Base-by-base conservation (phyloP, 2,329 filamentous ascomycete species). In the Aspergillus ochraceoroseus region DNA sequence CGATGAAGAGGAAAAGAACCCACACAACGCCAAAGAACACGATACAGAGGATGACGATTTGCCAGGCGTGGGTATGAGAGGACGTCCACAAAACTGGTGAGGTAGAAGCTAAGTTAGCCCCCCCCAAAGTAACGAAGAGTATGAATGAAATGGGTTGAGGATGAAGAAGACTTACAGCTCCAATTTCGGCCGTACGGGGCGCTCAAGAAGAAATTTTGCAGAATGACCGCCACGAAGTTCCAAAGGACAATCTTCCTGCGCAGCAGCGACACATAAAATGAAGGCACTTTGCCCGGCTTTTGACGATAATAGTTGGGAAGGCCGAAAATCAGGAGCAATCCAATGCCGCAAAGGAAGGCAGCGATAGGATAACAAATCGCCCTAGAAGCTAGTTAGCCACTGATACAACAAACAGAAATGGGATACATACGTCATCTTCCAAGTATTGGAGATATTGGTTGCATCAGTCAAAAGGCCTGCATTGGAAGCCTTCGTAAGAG, bases 201-300 rank as follows among this genome's bases (percentile, higher is more conserved):
- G 12, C 75, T 77, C 17, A 83, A 69, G 65, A 79, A 83, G 70
- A 80, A 81, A 61, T 83, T 83, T 56, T 83, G 79, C 22, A 83
- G 63, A 44, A 82, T 65, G 26, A 83, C 76, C 3, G 75, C 73
- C 42, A 79, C 63, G 60, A 82, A 77, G 65, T 82, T 83, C 80
- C 80, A 83, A 9, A 80, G 67, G 29, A 83, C 73, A 45, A 82
- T 77, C 61, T 81, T 82, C 43, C 80, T 74, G 32, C 78, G 70
- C 47, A 75, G 67, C 4, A 83, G 67, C 2, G 77, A 76, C 37
- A 66, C 71, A 63, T 83, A 83, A 67, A 84, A 83, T 13, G 75
- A 77, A 0, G 80, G 80, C 1, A 83, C 75, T 31, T 72, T 73
- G 45, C 79, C 80, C 0, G 80, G 80, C 9, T 70, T 65, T 54